Conservation (phyloP, 2,329 filamentous ascomycete genomes). For the Ophiocordyceps sinensis region DNA sequence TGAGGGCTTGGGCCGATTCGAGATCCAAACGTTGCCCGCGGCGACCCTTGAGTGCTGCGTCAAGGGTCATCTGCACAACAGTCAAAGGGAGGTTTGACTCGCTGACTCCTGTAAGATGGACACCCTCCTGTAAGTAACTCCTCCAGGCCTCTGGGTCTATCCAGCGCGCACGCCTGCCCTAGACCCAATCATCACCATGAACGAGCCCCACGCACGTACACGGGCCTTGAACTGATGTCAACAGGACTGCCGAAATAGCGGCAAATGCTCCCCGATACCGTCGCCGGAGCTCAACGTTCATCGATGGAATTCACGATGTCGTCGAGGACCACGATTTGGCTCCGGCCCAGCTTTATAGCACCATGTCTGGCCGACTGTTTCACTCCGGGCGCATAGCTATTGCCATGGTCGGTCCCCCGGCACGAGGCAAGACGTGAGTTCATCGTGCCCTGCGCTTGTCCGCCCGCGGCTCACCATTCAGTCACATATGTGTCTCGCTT, state of each 20-base stretch:
- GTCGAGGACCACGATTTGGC: constrained; percentile 71
- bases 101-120: constrained; percentile 32
- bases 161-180: background rate
- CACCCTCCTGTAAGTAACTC: constrained; percentile 41
- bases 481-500: constrained; percentile 89
- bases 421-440: constrained; percentile 81
- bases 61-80: no score
- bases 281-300: constrained; percentile 87
- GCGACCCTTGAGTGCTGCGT: no score
- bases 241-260: constrained; percentile 78
- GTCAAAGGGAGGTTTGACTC: background rate
- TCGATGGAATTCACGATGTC: constrained; percentile 93
- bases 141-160: background rate
- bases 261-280: constrained; percentile 82
- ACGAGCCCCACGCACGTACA: background rate
- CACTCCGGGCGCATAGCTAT: constrained; percentile 96
- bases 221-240: background rate
- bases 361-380: constrained; percentile 91
- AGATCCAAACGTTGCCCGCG: no score
- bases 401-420: constrained; percentile 88
- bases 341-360: constrained; percentile 93
- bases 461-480: constrained; percentile 16
- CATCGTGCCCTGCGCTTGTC: background rate
- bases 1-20: no score
- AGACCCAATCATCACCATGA: background rate